These are phyloP conservation scores for Yarrowia osloensis DNA, from an alignment of 805 yeast species.

Conservation along the genomic window DNA sequence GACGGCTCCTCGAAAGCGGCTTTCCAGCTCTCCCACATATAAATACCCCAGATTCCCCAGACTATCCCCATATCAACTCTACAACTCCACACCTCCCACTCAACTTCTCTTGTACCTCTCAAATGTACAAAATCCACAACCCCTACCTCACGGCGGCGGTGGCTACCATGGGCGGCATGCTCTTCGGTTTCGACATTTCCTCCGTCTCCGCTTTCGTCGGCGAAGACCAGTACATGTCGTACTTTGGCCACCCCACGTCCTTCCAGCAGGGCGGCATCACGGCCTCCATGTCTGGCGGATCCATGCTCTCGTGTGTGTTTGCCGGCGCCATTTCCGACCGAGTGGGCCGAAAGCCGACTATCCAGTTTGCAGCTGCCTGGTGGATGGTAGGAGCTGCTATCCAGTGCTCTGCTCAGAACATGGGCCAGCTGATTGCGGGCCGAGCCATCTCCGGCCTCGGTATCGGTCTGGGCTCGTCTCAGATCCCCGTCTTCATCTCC, in stretches of 20 bases:
- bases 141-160: slow-evolving; percentile 57
- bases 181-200: slow-evolving; percentile 78
- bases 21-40: too few species aligned
- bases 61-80: background rate
- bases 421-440: slow-evolving; percentile 53
- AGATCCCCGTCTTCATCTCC: slow-evolving; percentile 68
- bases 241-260: slow-evolving; percentile 58
- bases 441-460: slow-evolving; percentile 64
- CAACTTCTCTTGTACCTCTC: background rate
- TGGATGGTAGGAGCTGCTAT: slow-evolving; percentile 66
- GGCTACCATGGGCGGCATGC: slow-evolving; percentile 66
- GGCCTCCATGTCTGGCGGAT: slow-evolving; percentile 76
- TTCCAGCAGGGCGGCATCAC: slow-evolving; percentile 70
- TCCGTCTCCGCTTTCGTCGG: slow-evolving; percentile 72
- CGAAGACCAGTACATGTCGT: slow-evolving; percentile 51
- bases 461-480: slow-evolving; percentile 66
- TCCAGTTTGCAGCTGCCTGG: slow-evolving; percentile 54
- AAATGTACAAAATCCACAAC: slow-evolving; percentile 48
- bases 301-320: slow-evolving; percentile 66
- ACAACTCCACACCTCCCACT: background rate
- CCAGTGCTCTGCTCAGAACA: slow-evolving; percentile 50
- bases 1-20: too few species aligned
- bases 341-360: slow-evolving; percentile 58
- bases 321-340: slow-evolving; percentile 54
- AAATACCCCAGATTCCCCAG: too few species aligned